A percentile compares a stretch with the other conserved stretches of the same genome.
phyloP scores from a whole-genome alignment of 768 basidiomycete species.

The Cubamyces lactineus region DNA sequence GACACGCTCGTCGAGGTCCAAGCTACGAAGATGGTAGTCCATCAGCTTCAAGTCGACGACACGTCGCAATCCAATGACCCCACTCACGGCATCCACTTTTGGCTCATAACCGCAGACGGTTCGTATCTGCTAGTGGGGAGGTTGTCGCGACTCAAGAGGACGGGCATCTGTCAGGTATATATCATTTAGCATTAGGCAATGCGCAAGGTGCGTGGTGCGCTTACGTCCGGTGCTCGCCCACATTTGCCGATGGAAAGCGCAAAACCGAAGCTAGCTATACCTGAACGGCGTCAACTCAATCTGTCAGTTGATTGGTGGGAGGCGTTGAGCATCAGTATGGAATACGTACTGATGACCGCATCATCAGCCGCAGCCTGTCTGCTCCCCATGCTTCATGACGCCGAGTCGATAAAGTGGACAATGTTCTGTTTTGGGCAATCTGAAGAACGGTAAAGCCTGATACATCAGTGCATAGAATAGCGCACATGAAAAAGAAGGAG shows the following conservation, averaged over 20 bases:
- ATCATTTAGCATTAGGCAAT: neutral
- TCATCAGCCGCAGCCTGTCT: neutral
- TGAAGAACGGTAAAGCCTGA: too few species aligned
- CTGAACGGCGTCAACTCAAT: neutral
- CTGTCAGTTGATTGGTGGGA: neutral
- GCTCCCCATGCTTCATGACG: neutral
- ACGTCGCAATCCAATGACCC: too few species aligned
- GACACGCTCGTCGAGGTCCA: constrained; percentile 13
- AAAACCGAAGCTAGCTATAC: neutral
- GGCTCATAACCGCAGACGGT: neutral
- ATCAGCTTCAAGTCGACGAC: neutral
- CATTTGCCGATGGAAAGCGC: neutral
- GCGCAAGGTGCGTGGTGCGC: neutral
- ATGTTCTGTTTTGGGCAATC: too few species aligned
- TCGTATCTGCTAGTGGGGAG: neutral
- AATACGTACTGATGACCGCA: constrained; percentile 11
- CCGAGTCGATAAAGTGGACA: too few species aligned
- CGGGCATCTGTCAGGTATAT: neutral
- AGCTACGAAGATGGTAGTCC: neutral
- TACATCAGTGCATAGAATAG: too few species aligned
- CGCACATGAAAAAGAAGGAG: too few species aligned
- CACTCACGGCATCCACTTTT: constrained; percentile 14
- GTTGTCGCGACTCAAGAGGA: neutral
- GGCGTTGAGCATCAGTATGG: neutral
- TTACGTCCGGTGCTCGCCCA: neutral